Percentiles rank a stretch among this genome's conserved stretches.
These are phyloP conservation scores for Malus sieversii DNA, from an alignment of 306 rosid genomes.

Conservation along the genomic window DNA sequence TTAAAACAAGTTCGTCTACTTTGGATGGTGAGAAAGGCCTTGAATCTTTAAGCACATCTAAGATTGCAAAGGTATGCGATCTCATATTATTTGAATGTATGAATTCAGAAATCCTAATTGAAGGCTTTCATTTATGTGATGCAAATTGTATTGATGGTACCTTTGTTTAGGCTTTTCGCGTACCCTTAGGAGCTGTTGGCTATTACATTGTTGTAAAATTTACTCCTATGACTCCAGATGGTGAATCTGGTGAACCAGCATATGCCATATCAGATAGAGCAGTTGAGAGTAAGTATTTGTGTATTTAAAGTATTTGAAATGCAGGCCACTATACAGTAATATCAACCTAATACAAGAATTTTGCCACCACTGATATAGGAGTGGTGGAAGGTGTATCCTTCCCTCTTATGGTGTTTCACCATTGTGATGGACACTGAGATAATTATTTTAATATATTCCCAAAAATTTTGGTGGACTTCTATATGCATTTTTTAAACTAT, in stretches of 20 bases:
- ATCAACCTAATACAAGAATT: not conserved
- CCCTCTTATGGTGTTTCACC: not conserved
- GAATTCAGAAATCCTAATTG: not conserved
- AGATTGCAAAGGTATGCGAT: conserved; percentile 60
- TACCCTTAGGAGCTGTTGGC: conserved; percentile 96
- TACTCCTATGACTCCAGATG: conserved; percentile 77
- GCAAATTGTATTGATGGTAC: conserved; percentile 19
- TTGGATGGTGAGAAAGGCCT: conserved; percentile 65
- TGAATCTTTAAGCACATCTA: conserved; percentile 76
- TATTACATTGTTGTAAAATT: conserved; percentile 75
- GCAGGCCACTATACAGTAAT: not conserved
- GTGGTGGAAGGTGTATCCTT: not conserved
- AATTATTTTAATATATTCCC: not conserved
- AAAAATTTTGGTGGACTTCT: not conserved
- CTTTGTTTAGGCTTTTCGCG: conserved; percentile 69
- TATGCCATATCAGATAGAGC: conserved; percentile 61
- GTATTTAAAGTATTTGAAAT: not conserved
- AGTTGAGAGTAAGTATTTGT: conserved; percentile 70
- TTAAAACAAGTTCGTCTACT: conserved; percentile 56
- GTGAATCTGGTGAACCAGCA: conserved; percentile 85
- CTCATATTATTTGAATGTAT: not conserved
- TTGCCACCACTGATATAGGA: not conserved
- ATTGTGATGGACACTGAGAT: not conserved
- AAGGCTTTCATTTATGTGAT: not conserved
- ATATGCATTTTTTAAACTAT: not conserved